phyloP scores from a whole-genome alignment of 208 protist species.

The Crithidia acanthocephali region DNA sequence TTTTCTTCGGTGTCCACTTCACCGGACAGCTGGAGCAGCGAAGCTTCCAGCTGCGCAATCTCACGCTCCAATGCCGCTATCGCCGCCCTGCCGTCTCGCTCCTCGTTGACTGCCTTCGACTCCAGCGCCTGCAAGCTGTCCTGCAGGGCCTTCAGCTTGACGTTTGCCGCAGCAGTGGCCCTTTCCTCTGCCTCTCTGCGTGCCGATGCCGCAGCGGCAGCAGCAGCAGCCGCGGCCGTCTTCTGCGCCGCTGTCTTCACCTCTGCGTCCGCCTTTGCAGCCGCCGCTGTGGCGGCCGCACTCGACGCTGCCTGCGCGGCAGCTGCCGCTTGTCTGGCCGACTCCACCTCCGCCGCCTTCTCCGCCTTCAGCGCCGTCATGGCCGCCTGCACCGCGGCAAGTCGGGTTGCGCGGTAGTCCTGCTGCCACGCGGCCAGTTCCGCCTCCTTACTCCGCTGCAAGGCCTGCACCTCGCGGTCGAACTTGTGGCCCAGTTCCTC shows the following conservation, averaged over 20 bases:
- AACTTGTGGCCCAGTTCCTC: constrained; percentile 23
- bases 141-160: constrained; percentile 7
- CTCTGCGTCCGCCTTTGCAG: neutral
- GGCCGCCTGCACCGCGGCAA: constrained; percentile 23
- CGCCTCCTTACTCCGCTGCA: constrained; percentile 20
- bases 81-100: constrained; percentile 11
- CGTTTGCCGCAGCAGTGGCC: constrained; percentile 1
- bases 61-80: constrained; percentile 3
- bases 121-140: constrained; percentile 23
- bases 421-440: constrained; percentile 37
- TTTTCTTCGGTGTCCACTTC: constrained; percentile 5
- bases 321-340: neutral
- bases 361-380: constrained; percentile 13
- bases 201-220: too few species aligned
- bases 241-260: neutral
- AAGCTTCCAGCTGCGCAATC: constrained; percentile 10
- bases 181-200: neutral
- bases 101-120: constrained; percentile 1
- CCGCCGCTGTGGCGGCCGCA: neutral
- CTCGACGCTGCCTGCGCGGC: neutral
- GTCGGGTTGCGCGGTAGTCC: constrained; percentile 32
- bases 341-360: constrained; percentile 8
- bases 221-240: too few species aligned
- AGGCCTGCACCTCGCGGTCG: constrained; percentile 22
- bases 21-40: neutral